Base-by-base conservation (phyloP, 768 basidiomycete species). In the Hygrophoropsis aurantiaca region DNA sequence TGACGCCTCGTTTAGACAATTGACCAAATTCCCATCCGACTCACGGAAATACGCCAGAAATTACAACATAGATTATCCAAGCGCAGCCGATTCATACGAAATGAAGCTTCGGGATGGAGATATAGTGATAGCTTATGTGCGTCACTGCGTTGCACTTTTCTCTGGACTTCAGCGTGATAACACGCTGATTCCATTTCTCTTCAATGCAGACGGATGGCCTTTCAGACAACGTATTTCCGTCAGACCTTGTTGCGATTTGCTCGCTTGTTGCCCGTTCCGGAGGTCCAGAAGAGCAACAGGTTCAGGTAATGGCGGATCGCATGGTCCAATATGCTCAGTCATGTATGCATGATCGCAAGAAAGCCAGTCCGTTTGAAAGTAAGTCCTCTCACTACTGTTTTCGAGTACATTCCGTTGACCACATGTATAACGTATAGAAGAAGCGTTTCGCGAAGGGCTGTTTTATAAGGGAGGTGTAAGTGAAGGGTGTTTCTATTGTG, bases 281-380 rank as follows among this genome's bases (percentile, higher is more conserved):
- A 11, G 75, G 72, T 4, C 57, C 79, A 1, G 87, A 89, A 51
- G 78, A 78, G 30, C 64, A 71, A 25, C 80, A 82, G 58, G 85
- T 82, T 2, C 83, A 90, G 58, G 67, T 68, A 11, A 84, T 92
- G 63, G 85, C 90, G 6, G 81, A 90, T 56, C 77, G 81, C 18
- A 70, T 90, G 41, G 80, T 90, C 3, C 75, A 84, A 26, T 85
- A 87, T 56, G 78, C 90, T 3, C 74, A 72, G 49, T 64, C 71
- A 21, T 88, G 85, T 59, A 91, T 92, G 90, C 69, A 66, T 50
- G 82, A 80, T 58, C 78, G 75, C 51, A 74, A 68, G 44, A 71
- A 83, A 55, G 72, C 79, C 24, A 87, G 84, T 62, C 90, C 90
- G 2, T 92, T 91, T 55, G 82, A 88, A 66, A 77, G 85, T 80